Conservation (phyloP, 2,329 filamentous ascomycete species). For the Clarireedia homoeocarpa region DNA sequence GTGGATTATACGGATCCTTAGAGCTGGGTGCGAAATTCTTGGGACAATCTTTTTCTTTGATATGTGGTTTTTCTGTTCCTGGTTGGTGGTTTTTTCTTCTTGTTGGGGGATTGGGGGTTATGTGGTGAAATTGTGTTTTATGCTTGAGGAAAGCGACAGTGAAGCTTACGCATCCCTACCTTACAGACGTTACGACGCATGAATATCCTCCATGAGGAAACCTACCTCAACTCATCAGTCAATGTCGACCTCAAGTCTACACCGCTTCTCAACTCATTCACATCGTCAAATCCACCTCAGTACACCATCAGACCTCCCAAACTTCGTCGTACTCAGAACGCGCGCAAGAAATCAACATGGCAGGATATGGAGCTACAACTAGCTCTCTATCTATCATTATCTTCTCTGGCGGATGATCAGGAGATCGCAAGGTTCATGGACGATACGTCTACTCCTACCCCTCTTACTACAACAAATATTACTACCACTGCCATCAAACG, state of each 20-base stretch:
- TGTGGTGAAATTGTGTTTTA: too few relatives aligned
- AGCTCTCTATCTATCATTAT: background rate
- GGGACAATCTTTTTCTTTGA: background rate
- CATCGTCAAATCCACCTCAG: background rate
- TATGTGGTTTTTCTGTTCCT: background rate
- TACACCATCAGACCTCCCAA: background rate
- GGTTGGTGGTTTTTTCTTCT: slow-evolving; percentile 1
- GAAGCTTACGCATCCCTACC: slow-evolving; percentile 24
- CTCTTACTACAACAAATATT: too few relatives aligned
- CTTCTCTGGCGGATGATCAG: background rate
- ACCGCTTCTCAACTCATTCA: too few relatives aligned
- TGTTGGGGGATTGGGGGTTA: slow-evolving; percentile 4
- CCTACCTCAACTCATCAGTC: too few relatives aligned
- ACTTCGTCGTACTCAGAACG: background rate
- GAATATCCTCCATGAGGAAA: slow-evolving; percentile 15
- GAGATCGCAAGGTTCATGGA: background rate
- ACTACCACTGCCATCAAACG: background rate
- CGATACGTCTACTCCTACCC: background rate
- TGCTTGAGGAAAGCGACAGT: too few relatives aligned
- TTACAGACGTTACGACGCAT: slow-evolving; percentile 20
- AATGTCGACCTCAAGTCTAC: too few relatives aligned
- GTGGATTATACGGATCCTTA: slow-evolving; percentile 29
- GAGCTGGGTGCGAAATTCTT: slow-evolving; percentile 1
- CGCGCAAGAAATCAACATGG: background rate
- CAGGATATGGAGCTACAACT: background rate